Conservation (phyloP, 192 early-diverging fungal genomes). For the Backusella luteola region DNA sequence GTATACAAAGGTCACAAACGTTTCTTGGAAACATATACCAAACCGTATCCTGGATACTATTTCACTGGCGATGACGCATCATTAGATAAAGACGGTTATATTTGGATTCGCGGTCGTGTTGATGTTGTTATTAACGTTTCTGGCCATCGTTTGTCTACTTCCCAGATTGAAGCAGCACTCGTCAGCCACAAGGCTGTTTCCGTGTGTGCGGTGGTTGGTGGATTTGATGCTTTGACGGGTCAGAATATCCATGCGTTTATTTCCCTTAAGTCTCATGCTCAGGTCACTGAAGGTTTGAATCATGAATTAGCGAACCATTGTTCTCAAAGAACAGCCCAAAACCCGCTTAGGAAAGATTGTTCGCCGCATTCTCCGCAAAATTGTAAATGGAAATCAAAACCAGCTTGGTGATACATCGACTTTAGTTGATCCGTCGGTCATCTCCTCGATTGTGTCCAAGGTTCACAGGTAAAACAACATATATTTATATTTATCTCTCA, state of each 20-base stretch:
- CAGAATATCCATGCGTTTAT: constrained; percentile 85
- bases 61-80: constrained; percentile 93
- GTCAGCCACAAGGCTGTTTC: constrained; percentile 76
- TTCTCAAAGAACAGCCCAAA: constrained; percentile 89
- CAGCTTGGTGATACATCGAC: constrained; percentile 88
- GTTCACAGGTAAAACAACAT: background rate
- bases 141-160: constrained; percentile 88
- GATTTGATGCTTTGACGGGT: constrained; percentile 83
- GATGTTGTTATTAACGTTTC: constrained; percentile 90
- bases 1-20: constrained; percentile 88
- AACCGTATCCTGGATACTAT: constrained; percentile 88
- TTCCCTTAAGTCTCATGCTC: constrained; percentile 64
- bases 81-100: constrained; percentile 89
- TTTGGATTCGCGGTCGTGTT: constrained; percentile 93
- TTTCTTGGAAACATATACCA: constrained; percentile 89
- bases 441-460: constrained; percentile 6
- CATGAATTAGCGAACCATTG: constrained; percentile 75
- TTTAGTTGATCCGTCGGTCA: constrained; percentile 69
- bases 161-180: constrained; percentile 90
- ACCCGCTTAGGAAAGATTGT: constrained; percentile 95
- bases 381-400: constrained; percentile 77
- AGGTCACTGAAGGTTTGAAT: constrained; percentile 37
- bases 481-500: background rate
- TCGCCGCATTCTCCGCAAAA: constrained; percentile 90
- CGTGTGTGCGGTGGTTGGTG: constrained; percentile 88